phyloP scores from a whole-genome alignment of 371 early-diverging fungal species.

The Mortierella sp. region DNA sequence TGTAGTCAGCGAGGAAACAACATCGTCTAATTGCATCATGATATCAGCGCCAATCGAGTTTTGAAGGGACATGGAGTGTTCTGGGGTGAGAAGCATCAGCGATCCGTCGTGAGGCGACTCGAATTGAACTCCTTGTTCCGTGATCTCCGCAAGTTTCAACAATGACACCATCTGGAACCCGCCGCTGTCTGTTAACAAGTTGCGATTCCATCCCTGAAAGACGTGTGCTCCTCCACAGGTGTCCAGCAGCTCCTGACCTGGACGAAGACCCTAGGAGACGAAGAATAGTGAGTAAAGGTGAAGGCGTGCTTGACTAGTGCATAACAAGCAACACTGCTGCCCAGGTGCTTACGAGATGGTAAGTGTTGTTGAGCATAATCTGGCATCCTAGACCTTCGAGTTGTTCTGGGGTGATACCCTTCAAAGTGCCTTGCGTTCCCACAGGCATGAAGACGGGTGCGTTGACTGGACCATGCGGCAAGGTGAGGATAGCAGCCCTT shows the following conservation, averaged over 20 bases:
- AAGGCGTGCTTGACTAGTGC: background rate
- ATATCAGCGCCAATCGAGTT: conserved; percentile 97
- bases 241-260: conserved; percentile 84
- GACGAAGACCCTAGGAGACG: conserved; percentile 58
- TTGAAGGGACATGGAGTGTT: conserved; percentile 93
- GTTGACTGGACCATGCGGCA: conserved; percentile 87
- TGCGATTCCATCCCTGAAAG: conserved; percentile 91
- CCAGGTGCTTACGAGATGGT: conserved; percentile 74
- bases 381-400: conserved; percentile 87
- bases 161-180: conserved; percentile 98
- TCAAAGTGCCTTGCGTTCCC: conserved; percentile 96
- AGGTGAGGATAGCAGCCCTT: conserved; percentile 78
- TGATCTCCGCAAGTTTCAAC: conserved; percentile 85
- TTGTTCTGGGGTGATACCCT: conserved; percentile 86
- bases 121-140: conserved; percentile 94
- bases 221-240: conserved; percentile 83
- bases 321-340: background rate
- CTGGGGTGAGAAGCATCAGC: conserved; percentile 93
- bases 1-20: conserved; percentile 87
- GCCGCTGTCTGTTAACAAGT: conserved; percentile 92
- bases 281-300: background rate
- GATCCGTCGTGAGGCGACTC: conserved; percentile 86
- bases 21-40: conserved; percentile 98
- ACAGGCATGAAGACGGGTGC: conserved; percentile 98
- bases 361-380: conserved; percentile 94